Base-by-base conservation (phyloP, 352 stramenopile genomes). In the Hyphochytrium catenoides region DNA sequence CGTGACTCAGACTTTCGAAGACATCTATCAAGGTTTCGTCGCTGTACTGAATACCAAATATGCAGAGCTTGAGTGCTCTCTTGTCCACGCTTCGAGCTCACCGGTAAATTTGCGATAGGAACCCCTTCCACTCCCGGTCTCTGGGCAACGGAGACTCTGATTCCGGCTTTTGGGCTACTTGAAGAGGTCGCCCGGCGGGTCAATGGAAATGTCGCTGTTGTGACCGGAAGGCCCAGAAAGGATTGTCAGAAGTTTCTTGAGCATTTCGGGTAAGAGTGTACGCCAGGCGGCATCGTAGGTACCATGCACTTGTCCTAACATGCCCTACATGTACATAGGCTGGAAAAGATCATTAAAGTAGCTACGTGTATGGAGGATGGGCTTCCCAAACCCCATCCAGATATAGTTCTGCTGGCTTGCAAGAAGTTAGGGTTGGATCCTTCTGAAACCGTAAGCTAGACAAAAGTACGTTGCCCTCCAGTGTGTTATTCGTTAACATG, bases 361-460 rank as follows among this genome's bases (percentile, higher is more conserved):
- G 66, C 62, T 35, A 70, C 95, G 11, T 95, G 84, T 48, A 95
- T 95, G 85, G 84, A 95, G 46, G 85, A 97, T 56, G 78, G 71
- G 29, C 56, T 70, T 17, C 71, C 79, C 11, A 96, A 96, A 50
- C 87, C 87, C 11, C 81, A 85, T 37, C 78, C 84, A 1, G 77
- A 79, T 46, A 79, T 82, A 0, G 64, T 95, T 21, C 27, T 49
- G 16, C 47, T 79, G 28, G 78, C 71, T 26, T 71, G 87, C 23
- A 64, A 90, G 39, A 51, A 58, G 5, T 54, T 96, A n/a, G 54
- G 52, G 12, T 57, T 93, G 4, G 38, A 59, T 11, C 56, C 81
- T 0, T 44, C 54, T 16, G 46, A 76, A 33, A 77, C 74, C 0
- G 58, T 72, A 28, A 91, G n/a, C n/a, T n/a, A n/a, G n/a, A n/a